Evolutionary conservation across 2,329 filamentous ascomycete genomes (phyloP), one percentile per base, ranked within the genome.

Genomic region (Knoxdaviesia proteae): DNA sequence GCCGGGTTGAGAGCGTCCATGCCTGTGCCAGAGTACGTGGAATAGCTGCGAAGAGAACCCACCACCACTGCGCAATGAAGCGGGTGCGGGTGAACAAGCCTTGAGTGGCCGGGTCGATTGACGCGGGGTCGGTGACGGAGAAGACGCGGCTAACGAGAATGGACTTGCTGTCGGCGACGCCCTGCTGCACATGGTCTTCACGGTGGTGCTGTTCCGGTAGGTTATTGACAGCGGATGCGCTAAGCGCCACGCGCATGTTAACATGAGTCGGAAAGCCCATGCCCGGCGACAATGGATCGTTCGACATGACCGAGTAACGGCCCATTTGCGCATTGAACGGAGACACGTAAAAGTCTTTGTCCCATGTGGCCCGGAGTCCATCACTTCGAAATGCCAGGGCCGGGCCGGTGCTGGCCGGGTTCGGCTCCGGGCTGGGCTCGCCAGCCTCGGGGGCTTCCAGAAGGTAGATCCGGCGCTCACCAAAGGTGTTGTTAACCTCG

Each of bases 401-500:
- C 20, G 20, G 20, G 20, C 20, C 20, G 20, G 20, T 20, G 20
- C 20, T 3, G 20, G 20, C 20, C 20, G 20, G 20, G 20, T 20
- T 20, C 2, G 20, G 20, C 20, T 20, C 20, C 36, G 11, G 20
- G 30, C 10, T 39, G 31, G 33, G 11, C 11, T 39, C n/a, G 6
- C 10, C 37, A 29, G 38, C 11, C 32, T 42, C 56, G n/a, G 59
- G 56, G 31, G 20, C 20, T 20, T 65, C 63, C 8, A 81, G 58
- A 34, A 77, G 62, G 51, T 82, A 82, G 55, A 78, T 69, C 7
- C 77, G 69, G 41, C 77, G 65, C 55, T 86, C 80, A 40, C 72
- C 77, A 52, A 83, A 84, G 0, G 78, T 82, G 50, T 84, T 84
- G 56, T 82, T 83, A 39, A 84, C 77, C 54, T 87, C 80, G 1